Evolutionary conservation across 257 asterid genomes (phyloP).

Genomic region (Mitragyna speciosa): DNA sequence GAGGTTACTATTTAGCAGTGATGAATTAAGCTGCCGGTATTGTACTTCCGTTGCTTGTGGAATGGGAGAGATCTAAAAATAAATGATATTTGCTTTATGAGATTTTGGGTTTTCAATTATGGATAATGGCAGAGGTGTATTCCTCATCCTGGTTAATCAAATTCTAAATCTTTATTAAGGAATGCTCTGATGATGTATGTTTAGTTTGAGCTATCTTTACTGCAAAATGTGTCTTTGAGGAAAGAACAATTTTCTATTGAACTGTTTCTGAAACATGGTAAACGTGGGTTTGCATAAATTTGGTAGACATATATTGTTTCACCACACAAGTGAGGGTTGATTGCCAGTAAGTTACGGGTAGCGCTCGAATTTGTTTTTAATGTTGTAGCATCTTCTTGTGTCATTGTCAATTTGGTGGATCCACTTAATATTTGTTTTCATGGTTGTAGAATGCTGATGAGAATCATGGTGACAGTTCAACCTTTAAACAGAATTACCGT

Average conservation of each 20-base stretch:
- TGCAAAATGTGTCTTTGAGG: neutral
- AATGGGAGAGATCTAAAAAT: neutral
- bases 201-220: neutral
- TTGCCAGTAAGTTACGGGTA: neutral
- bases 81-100: neutral
- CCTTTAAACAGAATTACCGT: conserved; percentile 29
- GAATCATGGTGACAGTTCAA: conserved; percentile 16
- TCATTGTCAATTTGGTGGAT: neutral
- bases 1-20: neutral
- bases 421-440: neutral
- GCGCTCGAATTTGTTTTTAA: neutral
- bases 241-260: neutral
- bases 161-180: neutral
- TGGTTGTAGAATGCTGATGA: conserved; percentile 24
- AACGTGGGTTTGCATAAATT: neutral
- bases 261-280: neutral
- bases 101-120: neutral
- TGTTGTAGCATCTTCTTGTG: neutral
- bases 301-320: neutral
- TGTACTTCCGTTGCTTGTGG: neutral
- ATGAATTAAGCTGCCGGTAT: neutral
- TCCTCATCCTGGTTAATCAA: neutral
- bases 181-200: neutral
- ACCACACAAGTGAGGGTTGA: neutral
- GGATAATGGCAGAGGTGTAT: neutral